Percentiles rank a stretch among this genome's conserved stretches.
phyloP scores from a whole-genome alignment of 148 eudicot species.

The Gaultheria prostrata region DNA sequence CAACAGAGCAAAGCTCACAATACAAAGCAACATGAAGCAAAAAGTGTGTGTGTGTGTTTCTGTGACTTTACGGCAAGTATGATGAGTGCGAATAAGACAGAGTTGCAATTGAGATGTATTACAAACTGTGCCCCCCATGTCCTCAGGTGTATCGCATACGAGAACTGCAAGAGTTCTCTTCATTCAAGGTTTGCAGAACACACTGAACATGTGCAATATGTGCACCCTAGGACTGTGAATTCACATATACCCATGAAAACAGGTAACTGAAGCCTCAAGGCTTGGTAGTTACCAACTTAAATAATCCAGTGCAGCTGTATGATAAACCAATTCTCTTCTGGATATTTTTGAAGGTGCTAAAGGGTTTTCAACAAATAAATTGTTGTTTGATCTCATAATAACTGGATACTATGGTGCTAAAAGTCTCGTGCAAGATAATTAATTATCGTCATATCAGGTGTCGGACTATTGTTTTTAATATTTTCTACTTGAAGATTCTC shows the following conservation, averaged over 20 bases:
- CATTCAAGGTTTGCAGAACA: background rate
- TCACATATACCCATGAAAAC: background rate
- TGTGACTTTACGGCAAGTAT: background rate
- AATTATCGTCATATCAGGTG: background rate
- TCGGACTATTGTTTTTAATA: background rate
- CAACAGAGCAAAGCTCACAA: background rate
- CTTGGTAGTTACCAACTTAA: no score
- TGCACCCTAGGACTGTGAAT: background rate
- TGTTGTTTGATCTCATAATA: background rate
- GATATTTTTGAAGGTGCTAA: background rate
- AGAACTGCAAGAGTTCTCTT: background rate
- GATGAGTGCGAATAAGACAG: background rate
- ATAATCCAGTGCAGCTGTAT: no score
- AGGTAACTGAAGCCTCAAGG: no score
- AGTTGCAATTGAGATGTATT: background rate
- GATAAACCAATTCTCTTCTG: background rate
- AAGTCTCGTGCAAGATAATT: background rate
- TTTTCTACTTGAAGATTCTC: background rate
- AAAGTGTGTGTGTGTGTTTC: background rate
- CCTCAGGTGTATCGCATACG: background rate
- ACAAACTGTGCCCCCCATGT: background rate
- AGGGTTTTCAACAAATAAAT: background rate
- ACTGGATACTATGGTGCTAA: background rate
- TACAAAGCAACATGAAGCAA: background rate
- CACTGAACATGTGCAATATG: background rate